Evolutionary conservation across 2,329 filamentous ascomycete genomes (phyloP).

Genomic region (Claviceps pazoutovae): DNA sequence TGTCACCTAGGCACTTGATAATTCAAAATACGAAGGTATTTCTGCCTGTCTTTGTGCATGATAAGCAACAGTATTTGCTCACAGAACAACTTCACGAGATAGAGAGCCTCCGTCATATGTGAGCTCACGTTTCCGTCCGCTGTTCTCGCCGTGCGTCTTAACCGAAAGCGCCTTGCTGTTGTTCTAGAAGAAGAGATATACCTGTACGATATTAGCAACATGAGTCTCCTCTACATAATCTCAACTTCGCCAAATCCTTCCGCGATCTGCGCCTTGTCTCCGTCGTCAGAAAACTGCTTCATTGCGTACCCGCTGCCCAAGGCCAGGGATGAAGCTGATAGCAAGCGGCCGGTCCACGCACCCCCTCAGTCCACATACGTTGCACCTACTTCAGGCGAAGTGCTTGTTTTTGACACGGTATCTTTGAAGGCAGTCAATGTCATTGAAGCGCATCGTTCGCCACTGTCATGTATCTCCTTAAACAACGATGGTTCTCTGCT

Average conservation of each 20-base stretch:
- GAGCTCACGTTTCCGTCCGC: constrained; percentile 97
- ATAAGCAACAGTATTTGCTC: constrained; percentile 1
- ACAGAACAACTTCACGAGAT: constrained; percentile 1
- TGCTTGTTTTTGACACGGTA: constrained; percentile 81
- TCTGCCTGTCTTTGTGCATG: not conserved
- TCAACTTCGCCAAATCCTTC: constrained; percentile 86
- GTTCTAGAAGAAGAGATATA: constrained; percentile 94
- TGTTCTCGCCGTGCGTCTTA: constrained; percentile 83
- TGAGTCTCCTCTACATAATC: constrained; percentile 87
- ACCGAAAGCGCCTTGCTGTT: constrained; percentile 85
- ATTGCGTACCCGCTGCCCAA: constrained; percentile 85
- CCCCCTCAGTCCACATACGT: constrained; percentile 69
- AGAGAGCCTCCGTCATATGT: constrained; percentile 75
- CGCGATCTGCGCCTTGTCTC: constrained; percentile 82
- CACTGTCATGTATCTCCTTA: constrained; percentile 76
- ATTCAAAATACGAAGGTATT: constrained; percentile 93
- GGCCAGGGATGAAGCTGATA: constrained; percentile 44
- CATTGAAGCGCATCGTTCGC: constrained; percentile 85
- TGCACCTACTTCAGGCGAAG: constrained; percentile 75
- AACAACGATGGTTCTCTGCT: constrained; percentile 87
- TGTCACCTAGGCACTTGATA: constrained; percentile 81
- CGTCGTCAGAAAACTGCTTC: constrained; percentile 90
- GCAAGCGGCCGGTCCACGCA: constrained; percentile 61
- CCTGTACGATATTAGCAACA: constrained; percentile 96
- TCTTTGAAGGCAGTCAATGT: constrained; percentile 89